These are phyloP conservation scores for Colletotrichum caudatum DNA, from an alignment of 2,329 filamentous ascomycete genomes.

Conservation along the genomic window DNA sequence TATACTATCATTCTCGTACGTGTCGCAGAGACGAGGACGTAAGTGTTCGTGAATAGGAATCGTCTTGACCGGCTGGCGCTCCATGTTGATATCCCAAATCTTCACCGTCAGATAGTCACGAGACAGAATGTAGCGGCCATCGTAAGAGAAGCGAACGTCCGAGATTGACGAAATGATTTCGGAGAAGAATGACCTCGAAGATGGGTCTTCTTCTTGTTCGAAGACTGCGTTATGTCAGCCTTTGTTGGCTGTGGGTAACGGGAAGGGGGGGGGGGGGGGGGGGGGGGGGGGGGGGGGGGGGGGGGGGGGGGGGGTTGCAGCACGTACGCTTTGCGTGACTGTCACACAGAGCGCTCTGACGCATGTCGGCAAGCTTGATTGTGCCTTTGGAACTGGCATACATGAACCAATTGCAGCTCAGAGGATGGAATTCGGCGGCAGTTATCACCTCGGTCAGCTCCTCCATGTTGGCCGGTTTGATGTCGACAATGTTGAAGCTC, in stretches of 20 bases:
- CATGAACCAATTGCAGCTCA: slow-evolving; percentile 99
- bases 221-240: slow-evolving; percentile 74
- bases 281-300: neutral
- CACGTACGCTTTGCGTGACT: slow-evolving; percentile 91
- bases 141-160: slow-evolving; percentile 96
- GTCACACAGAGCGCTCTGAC: slow-evolving; percentile 95
- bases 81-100: slow-evolving; percentile 99
- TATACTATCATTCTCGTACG: slow-evolving; percentile 99
- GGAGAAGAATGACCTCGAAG: slow-evolving; percentile 97
- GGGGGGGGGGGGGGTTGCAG: slow-evolving; percentile 6
- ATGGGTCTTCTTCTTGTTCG: slow-evolving; percentile 97
- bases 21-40: slow-evolving; percentile 92
- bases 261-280: slow-evolving; percentile 2
- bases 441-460: slow-evolving; percentile 99
- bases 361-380: slow-evolving; percentile 98
- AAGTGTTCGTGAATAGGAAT: slow-evolving; percentile 99
- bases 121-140: slow-evolving; percentile 96
- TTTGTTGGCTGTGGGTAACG: neutral
- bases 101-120: slow-evolving; percentile 99
- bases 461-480: slow-evolving; percentile 99
- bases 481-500: slow-evolving; percentile 99
- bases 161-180: slow-evolving; percentile 99
- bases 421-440: slow-evolving; percentile 95
- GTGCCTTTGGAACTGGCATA: slow-evolving; percentile 99
- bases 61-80: slow-evolving; percentile 95